These are phyloP conservation scores for Penicillium steckii DNA, from an alignment of 495 filamentous ascomycete species.

Conservation along the genomic window DNA sequence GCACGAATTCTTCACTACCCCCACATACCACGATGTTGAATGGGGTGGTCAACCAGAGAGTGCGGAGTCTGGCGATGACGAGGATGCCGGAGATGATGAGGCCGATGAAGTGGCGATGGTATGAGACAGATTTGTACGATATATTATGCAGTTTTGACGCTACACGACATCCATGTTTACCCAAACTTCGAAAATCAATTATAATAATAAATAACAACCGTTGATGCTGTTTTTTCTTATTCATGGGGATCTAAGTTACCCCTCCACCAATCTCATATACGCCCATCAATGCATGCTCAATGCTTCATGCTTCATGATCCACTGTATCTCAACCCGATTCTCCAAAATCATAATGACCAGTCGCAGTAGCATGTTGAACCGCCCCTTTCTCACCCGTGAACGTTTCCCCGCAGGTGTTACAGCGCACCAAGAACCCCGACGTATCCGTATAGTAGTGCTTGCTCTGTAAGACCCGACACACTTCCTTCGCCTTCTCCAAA, in stretches of 20 bases:
- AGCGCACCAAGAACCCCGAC: slow-evolving; percentile 75
- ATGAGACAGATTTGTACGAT: slow-evolving; percentile 30
- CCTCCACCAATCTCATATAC: background rate
- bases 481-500: slow-evolving; percentile 63
- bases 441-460: slow-evolving; percentile 92
- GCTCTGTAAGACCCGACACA: slow-evolving; percentile 68
- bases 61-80: slow-evolving; percentile 39
- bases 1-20: slow-evolving; percentile 64
- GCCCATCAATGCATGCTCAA: background rate
- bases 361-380: slow-evolving; percentile 62
- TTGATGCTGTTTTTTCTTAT: background rate
- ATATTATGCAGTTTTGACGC: slow-evolving; percentile 22
- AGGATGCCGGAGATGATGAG: slow-evolving; percentile 34
- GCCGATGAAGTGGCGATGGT: slow-evolving; percentile 48
- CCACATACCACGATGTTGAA: slow-evolving; percentile 45
- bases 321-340: slow-evolving; percentile 46
- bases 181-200: background rate
- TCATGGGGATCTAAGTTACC: background rate
- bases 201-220: background rate
- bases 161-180: slow-evolving; percentile 6
- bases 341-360: slow-evolving; percentile 72
- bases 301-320: background rate
- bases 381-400: slow-evolving; percentile 75
- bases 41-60: slow-evolving; percentile 47
- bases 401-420: slow-evolving; percentile 69